Conservation (phyloP, 2,329 filamentous ascomycete genomes). For the Hymenoscyphus linearis region DNA sequence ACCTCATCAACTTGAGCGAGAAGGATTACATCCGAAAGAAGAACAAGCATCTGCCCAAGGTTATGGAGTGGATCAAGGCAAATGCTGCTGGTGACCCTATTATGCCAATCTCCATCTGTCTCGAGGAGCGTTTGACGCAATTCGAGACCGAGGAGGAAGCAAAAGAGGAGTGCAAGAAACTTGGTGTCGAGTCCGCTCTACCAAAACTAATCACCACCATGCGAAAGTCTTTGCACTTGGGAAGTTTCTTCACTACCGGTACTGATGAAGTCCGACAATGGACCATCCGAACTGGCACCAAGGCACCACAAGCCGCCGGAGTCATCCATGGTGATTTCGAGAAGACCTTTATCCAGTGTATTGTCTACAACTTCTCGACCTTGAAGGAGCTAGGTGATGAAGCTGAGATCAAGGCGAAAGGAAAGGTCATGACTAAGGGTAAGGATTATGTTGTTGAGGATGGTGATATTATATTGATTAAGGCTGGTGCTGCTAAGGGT, state of each 20-base stretch:
- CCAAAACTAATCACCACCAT: constrained; percentile 91
- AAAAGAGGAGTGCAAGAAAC: constrained; percentile 79
- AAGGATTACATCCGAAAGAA: constrained; percentile 97
- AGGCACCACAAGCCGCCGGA: constrained; percentile 95
- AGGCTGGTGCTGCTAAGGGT: constrained; percentile 31
- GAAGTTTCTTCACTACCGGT: constrained; percentile 96
- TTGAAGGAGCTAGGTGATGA: constrained; percentile 89
- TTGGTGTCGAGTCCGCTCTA: constrained; percentile 81
- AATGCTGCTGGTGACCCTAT: constrained; percentile 83
- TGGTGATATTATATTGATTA: constrained; percentile 45
- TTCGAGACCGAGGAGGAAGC: constrained; percentile 74
- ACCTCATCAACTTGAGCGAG: constrained; percentile 94
- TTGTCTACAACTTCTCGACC: constrained; percentile 83
- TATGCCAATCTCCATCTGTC: constrained; percentile 86
- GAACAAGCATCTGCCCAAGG: constrained; percentile 96
- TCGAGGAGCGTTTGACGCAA: constrained; percentile 84
- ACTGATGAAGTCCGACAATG: constrained; percentile 96
- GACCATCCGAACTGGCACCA: constrained; percentile 93
- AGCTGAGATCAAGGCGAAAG: constrained; percentile 81
- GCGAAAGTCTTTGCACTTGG: constrained; percentile 84
- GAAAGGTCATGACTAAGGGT: constrained; percentile 97
- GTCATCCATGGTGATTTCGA: constrained; percentile 98
- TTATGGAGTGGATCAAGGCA: constrained; percentile 93
- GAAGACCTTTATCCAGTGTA: constrained; percentile 97
- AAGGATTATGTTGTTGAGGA: constrained; percentile 93